Evolutionary conservation across 768 basidiomycete species (phyloP).

Genomic region (Tricholoma matsutake): DNA sequence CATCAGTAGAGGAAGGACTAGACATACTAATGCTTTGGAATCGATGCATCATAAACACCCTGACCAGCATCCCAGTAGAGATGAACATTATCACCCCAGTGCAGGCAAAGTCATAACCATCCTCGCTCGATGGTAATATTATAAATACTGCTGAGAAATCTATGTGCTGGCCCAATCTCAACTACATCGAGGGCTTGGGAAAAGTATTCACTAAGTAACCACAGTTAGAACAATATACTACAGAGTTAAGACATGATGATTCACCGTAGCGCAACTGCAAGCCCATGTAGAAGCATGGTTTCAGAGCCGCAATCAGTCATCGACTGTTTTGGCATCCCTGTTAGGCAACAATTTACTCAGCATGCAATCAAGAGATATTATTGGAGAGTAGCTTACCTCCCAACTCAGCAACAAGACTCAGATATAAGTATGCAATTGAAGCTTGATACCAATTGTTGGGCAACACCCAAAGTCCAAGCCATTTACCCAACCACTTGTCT

Average conservation of each 20-base stretch:
- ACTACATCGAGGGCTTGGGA: background rate
- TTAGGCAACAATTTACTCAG: no score
- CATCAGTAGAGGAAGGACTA: background rate
- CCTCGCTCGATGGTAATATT: conserved; percentile 23
- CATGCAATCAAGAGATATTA: no score
- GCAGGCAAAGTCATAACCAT: conserved; percentile 24
- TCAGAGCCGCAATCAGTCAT: no score
- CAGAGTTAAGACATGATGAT: no score
- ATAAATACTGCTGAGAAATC: background rate
- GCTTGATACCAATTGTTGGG: conserved; percentile 26
- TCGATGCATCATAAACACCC: background rate
- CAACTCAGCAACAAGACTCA: conserved; percentile 17
- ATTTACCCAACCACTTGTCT: conserved; percentile 29
- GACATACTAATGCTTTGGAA: background rate
- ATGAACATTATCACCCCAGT: conserved; percentile 29
- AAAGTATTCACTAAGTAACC: background rate
- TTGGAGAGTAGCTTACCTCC: no score
- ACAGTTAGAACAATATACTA: no score
- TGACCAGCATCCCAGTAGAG: conserved; percentile 18
- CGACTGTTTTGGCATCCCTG: no score
- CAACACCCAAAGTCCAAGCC: conserved; percentile 29
- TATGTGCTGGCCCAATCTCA: background rate
- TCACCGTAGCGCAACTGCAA: no score
- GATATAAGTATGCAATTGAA: conserved; percentile 26
- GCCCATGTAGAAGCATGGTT: no score